Percentiles rank a stretch among this genome's conserved stretches.
These are phyloP conservation scores for Davidsoniella australis DNA, from an alignment of 2,329 filamentous ascomycete genomes.

Conservation along the genomic window DNA sequence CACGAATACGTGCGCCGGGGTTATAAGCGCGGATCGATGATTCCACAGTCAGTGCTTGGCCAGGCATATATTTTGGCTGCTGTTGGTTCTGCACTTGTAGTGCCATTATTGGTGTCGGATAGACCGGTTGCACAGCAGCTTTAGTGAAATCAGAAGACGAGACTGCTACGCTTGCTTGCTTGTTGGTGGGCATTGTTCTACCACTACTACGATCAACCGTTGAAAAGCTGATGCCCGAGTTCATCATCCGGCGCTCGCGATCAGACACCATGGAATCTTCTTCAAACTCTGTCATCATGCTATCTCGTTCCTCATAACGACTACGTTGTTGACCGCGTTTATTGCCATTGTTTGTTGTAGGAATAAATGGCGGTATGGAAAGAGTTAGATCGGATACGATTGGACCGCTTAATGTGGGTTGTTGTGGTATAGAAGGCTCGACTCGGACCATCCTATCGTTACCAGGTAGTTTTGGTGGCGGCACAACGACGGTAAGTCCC, in stretches of 20 bases:
- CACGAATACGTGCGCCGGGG: neutral
- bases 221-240: slow-evolving; percentile 36
- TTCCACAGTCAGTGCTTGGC: neutral
- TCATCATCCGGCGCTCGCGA: slow-evolving; percentile 24
- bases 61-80: slow-evolving; percentile 13
- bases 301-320: slow-evolving; percentile 20
- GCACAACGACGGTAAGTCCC: neutral
- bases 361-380: neutral
- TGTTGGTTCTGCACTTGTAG: neutral
- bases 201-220: slow-evolving; percentile 20
- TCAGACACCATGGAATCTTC: slow-evolving; percentile 25
- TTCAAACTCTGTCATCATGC: slow-evolving; percentile 35
- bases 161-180: neutral
- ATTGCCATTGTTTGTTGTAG: neutral
- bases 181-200: slow-evolving; percentile 14
- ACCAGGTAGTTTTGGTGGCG: no score
- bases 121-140: slow-evolving; percentile 1
- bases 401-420: no score
- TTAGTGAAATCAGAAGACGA: slow-evolving; percentile 12
- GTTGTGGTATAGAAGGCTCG: no score
- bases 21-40: slow-evolving; percentile 5
- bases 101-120: slow-evolving; percentile 5
- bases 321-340: neutral
- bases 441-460: no score
- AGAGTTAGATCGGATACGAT: no score